Evolutionary conservation across 2,329 filamentous ascomycete genomes (phyloP).

Genomic region (Colletotrichum sp.): DNA sequence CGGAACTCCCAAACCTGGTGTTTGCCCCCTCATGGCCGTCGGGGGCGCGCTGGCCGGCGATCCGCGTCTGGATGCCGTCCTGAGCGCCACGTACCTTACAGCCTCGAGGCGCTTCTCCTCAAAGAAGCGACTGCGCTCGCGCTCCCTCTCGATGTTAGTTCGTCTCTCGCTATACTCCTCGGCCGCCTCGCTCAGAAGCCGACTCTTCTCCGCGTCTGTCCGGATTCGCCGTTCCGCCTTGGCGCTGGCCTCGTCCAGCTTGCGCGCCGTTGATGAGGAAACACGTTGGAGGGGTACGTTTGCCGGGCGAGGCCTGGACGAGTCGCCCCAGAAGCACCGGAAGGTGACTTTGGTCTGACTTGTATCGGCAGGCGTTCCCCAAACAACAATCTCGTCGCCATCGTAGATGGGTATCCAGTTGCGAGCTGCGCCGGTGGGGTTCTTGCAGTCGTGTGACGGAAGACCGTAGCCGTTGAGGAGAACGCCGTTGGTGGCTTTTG

Average conservation of each 20-base stretch:
- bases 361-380: constrained; percentile 51
- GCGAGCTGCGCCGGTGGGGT: constrained; percentile 58
- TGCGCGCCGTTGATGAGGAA: constrained; percentile 41
- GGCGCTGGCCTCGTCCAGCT: constrained; percentile 54
- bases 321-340: constrained; percentile 62
- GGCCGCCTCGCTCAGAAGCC: constrained; percentile 46
- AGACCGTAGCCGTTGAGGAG: constrained; percentile 76
- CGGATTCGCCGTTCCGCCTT: constrained; percentile 49
- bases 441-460: constrained; percentile 57
- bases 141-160: constrained; percentile 48
- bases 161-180: constrained; percentile 48
- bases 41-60: constrained; percentile 22
- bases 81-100: constrained; percentile 38
- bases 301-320: constrained; percentile 44
- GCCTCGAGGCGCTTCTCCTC: constrained; percentile 54
- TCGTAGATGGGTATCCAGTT: constrained; percentile 75
- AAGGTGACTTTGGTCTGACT: constrained; percentile 52
- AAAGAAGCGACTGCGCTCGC: constrained; percentile 54
- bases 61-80: constrained; percentile 11
- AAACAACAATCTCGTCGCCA: constrained; percentile 79
- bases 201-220: constrained; percentile 43
- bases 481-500: constrained; percentile 79
- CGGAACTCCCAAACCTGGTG: not conserved
- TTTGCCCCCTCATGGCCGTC: constrained; percentile 7
- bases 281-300: constrained; percentile 43